Conservation (phyloP, 164 flowering plant genomes). For the Berberis thunbergii region DNA sequence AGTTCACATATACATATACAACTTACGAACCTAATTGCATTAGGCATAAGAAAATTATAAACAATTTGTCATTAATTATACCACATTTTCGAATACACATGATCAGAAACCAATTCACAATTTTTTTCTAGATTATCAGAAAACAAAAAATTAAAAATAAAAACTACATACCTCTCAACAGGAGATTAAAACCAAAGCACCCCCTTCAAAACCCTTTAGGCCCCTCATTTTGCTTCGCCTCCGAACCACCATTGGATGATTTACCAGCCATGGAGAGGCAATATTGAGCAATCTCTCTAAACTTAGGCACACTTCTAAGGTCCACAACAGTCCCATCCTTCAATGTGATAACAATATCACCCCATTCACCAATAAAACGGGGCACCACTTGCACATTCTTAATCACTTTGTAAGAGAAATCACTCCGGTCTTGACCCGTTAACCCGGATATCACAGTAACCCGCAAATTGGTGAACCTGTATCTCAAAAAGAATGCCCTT, state of each 20-base stretch:
- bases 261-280: slow-evolving; percentile 66
- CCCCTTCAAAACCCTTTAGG: slow-evolving; percentile 12
- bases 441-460: slow-evolving; percentile 93
- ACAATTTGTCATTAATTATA: too few species aligned
- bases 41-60: too few species aligned
- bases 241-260: slow-evolving; percentile 16
- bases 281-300: slow-evolving; percentile 82
- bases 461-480: slow-evolving; percentile 85
- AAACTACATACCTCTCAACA: slow-evolving; percentile 6
- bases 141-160: neutral
- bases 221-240: slow-evolving; percentile 37
- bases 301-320: slow-evolving; percentile 86
- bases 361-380: slow-evolving; percentile 94
- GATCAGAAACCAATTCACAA: neutral
- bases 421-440: slow-evolving; percentile 86
- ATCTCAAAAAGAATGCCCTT: slow-evolving; percentile 69
- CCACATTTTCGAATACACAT: too few species aligned
- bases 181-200: slow-evolving; percentile 1
- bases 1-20: too few species aligned
- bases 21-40: too few species aligned
- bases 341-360: slow-evolving; percentile 78
- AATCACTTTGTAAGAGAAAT: slow-evolving; percentile 68
- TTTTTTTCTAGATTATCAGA: neutral
- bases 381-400: slow-evolving; percentile 96
- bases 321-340: slow-evolving; percentile 89